Evolutionary conservation across 176 grass and related monocot genomes (phyloP).

Genomic region (Carex littledalei): DNA sequence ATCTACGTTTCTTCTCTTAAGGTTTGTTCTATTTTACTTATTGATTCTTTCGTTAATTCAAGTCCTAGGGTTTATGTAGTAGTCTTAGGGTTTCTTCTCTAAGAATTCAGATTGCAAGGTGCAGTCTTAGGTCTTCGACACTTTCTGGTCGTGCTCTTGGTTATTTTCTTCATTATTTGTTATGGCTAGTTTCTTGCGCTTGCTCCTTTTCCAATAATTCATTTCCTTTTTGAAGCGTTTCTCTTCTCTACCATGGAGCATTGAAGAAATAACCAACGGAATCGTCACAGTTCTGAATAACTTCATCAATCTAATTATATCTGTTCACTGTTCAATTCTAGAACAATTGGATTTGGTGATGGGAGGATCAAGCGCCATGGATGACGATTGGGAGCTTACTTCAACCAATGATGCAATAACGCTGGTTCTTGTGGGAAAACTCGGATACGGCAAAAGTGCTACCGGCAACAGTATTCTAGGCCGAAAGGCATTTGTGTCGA

Average conservation of each 20-base stretch:
- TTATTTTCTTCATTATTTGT: too few relatives aligned
- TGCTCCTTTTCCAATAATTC: neutral
- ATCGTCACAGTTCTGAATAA: neutral
- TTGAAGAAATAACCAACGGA: neutral
- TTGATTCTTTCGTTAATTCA: neutral
- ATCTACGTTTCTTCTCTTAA: neutral
- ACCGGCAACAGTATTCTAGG: slow-evolving; percentile 86
- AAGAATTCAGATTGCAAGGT: neutral
- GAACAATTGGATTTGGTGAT: neutral
- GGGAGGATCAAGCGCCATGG: slow-evolving; percentile 47
- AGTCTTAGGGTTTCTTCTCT: neutral
- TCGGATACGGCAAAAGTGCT: slow-evolving; percentile 75
- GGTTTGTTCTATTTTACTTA: neutral
- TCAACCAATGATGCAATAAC: slow-evolving; percentile 41
- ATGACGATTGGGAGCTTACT: slow-evolving; percentile 76
- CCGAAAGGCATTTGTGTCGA: slow-evolving; percentile 50
- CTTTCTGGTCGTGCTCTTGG: neutral
- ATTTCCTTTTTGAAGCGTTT: neutral
- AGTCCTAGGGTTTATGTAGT: neutral
- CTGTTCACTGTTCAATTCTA: neutral
- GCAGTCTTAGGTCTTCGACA: neutral
- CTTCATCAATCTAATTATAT: neutral
- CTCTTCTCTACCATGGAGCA: too few relatives aligned
- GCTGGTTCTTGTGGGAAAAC: slow-evolving; percentile 73
- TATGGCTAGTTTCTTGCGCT: neutral